Evolutionary conservation across 106 monocot genomes (phyloP).

Genomic region (Acorus gramineus): DNA sequence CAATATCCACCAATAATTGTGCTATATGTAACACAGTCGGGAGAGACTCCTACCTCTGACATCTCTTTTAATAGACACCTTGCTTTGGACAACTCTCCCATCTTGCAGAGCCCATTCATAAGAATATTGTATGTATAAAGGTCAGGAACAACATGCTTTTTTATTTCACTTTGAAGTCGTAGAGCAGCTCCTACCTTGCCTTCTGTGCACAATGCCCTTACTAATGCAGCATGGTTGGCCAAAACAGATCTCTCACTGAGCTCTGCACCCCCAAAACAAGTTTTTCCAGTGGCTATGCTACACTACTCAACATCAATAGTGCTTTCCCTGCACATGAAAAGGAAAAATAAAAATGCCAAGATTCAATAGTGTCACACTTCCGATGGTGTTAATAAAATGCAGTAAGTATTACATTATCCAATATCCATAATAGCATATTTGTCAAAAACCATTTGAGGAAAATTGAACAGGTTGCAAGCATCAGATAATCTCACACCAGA

Average conservation of each 20-base stretch:
- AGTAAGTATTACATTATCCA: too few relatives aligned
- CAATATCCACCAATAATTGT: conserved; percentile 53
- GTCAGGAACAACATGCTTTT: conserved; percentile 21
- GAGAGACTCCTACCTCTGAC: conserved; percentile 33
- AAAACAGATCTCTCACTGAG: conserved; percentile 9
- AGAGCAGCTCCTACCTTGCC: conserved; percentile 45
- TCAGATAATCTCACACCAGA: too few relatives aligned
- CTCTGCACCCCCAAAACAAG: conserved; percentile 11
- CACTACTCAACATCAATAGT: conserved; percentile 19
- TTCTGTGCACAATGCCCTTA: conserved; percentile 36
- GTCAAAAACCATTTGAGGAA: too few relatives aligned
- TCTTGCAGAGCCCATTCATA: conserved; percentile 57
- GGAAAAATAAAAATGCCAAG: background rate
- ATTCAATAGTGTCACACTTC: background rate
- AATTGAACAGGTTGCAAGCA: too few relatives aligned
- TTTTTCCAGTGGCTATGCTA: conserved; percentile 22
- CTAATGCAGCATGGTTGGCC: conserved; percentile 19
- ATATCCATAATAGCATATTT: too few relatives aligned
- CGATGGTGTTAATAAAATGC: background rate
- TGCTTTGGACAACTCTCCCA: conserved; percentile 33
- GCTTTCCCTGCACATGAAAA: conserved; percentile 43
- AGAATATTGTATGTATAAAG: conserved; percentile 43
- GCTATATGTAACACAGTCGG: conserved; percentile 51
- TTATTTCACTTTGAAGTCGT: conserved; percentile 21
- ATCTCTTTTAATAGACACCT: conserved; percentile 44